Conservation (phyloP, 176 grass and related monocot species). For the Zoysia pacifica region DNA sequence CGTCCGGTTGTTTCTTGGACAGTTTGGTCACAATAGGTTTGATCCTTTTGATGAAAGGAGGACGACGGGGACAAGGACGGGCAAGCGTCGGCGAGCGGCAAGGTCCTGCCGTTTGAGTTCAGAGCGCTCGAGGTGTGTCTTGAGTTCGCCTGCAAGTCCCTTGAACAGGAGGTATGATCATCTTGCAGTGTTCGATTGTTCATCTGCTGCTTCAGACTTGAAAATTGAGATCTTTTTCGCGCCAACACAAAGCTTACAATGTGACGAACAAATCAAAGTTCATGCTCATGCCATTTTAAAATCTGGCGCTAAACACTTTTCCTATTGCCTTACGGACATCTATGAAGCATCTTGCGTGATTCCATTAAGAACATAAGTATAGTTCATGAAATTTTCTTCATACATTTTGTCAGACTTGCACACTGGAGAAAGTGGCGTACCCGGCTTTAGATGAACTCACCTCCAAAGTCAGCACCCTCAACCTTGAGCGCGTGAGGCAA, state of each 20-base stretch:
- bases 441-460: slow-evolving; percentile 72
- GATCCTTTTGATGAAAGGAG: background rate
- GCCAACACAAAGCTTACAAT: no score
- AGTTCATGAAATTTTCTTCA: background rate
- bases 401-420: slow-evolving; percentile 40
- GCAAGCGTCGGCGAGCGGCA: background rate
- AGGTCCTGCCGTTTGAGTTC: slow-evolving; percentile 68
- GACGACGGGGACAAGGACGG: background rate
- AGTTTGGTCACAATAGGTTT: background rate
- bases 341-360: no score
- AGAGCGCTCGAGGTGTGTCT: slow-evolving; percentile 73
- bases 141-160: slow-evolving; percentile 56
- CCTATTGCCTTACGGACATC: no score
- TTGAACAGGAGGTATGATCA: slow-evolving; percentile 50
- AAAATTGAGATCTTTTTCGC: no score
- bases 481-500: slow-evolving; percentile 70
- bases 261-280: no score
- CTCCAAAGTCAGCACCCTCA: slow-evolving; percentile 72
- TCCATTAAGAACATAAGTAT: no score
- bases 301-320: no score
- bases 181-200: no score
- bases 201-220: background rate
- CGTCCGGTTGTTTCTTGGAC: background rate
- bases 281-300: no score
- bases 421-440: slow-evolving; percentile 67